Base-by-base conservation (phyloP, 495 filamentous ascomycete species). In the Trichoderma orchidacearum region DNA sequence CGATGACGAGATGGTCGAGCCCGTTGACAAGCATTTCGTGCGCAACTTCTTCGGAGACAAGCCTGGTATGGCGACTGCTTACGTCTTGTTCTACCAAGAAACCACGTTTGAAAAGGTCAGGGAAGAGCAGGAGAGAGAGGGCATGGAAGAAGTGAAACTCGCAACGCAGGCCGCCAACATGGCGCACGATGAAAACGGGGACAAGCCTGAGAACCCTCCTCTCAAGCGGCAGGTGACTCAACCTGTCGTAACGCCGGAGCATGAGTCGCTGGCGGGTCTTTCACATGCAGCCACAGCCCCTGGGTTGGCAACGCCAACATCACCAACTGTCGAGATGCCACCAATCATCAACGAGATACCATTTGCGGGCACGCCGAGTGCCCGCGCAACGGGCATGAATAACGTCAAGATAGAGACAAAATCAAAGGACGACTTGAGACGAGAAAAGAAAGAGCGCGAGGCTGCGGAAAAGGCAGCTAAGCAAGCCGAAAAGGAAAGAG, bases 1-100 rank as follows among this genome's bases (percentile, higher is more conserved):
- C 60, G 93, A 98, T 62, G 93, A 98, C 67, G 93, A 98, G 73
- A 86, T 97, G 79, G 93, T 98, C 12, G 93, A 97, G 65, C 93
- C 94, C 0, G 93, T 98, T 5, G 90, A 96, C 64, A 96, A 96
- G 66, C 84, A 83, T 63, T 98, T 93, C 65, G 94, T 98, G n/a
- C 80, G 83, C 54, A 97, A 95, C 65, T 98, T 97, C 72, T 98
- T 98, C 64, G 93, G 93, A 27, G 93, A 96, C 64, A 85, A 86
- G 59, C 86, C 89, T 15, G 89, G 89, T 1, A 78, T 90, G 66
- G 94, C 93, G 18, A 96, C 90, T 69, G 93, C 93, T 21, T 98
- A 98, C 63, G 91, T 98, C 18, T 74, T 98, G 1, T 97, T 98
- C 70, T 98, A 98, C 65, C 93, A 96, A 65, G 92, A 98, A 68